Evolutionary conservation across 305 asterid genomes (phyloP).

Genomic region (Andrographis paniculata): DNA sequence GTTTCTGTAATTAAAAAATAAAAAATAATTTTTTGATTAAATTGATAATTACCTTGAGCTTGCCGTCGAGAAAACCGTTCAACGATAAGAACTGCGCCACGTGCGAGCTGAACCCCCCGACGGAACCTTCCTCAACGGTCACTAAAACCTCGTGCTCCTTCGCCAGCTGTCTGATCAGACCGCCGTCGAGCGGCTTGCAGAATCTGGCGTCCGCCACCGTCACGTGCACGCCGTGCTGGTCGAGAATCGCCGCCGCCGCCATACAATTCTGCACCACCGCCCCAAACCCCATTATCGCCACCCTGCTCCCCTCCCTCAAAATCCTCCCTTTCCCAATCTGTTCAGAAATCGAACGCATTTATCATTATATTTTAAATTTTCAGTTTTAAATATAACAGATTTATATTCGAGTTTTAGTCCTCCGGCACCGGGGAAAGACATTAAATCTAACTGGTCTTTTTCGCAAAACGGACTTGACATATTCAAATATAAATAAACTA

Average conservation of each 20-base stretch:
- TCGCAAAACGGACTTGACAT: too few relatives aligned
- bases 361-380: too few relatives aligned
- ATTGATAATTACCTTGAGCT: slow-evolving; percentile 35
- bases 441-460: too few relatives aligned
- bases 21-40: too few relatives aligned
- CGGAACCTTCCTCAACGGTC: slow-evolving; percentile 65
- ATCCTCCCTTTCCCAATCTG: slow-evolving; percentile 61
- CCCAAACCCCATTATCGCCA: slow-evolving; percentile 59
- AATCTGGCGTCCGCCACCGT: slow-evolving; percentile 67
- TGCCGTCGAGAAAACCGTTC: slow-evolving; percentile 47
- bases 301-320: slow-evolving; percentile 40
- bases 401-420: too few relatives aligned
- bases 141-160: slow-evolving; percentile 46
- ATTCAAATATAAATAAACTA: too few relatives aligned
- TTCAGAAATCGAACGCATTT: too few relatives aligned
- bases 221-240: slow-evolving; percentile 24
- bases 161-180: slow-evolving; percentile 32
- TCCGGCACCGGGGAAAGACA: too few relatives aligned
- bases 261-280: slow-evolving; percentile 48
- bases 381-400: too few relatives aligned
- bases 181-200: slow-evolving; percentile 67
- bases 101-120: slow-evolving; percentile 63
- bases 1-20: not conserved
- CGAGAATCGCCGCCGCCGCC: slow-evolving; percentile 44
- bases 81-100: slow-evolving; percentile 50